These are phyloP conservation scores for Anacardium occidentale DNA, from an alignment of 345 rosid species.

Conservation along the genomic window DNA sequence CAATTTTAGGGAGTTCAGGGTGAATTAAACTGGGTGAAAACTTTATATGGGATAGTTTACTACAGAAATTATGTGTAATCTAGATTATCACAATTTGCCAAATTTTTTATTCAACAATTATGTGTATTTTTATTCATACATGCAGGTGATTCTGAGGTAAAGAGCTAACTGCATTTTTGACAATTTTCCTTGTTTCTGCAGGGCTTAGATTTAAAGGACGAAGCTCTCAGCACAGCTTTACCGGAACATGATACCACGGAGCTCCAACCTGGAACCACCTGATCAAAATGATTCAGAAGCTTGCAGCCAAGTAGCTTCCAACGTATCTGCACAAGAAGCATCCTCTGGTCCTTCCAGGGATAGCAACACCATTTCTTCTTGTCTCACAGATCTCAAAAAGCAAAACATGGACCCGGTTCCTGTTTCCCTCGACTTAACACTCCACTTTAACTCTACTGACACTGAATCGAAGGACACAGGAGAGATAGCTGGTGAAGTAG, in stretches of 20 bases:
- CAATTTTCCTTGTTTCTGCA: not conserved
- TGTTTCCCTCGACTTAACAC: conserved; percentile 71
- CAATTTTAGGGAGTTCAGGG: too few relatives aligned
- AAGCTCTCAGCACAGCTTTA: not conserved
- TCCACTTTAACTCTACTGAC: conserved; percentile 39
- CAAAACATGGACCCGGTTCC: conserved; percentile 29
- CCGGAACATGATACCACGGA: conserved; percentile 24
- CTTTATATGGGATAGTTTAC: not conserved
- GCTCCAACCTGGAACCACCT: conserved; percentile 29
- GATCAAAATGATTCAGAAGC: conserved; percentile 39
- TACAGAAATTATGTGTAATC: not conserved
- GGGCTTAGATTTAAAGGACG: not conserved
- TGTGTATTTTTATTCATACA: too few relatives aligned
- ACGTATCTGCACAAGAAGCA: conserved; percentile 29
- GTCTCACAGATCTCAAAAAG: conserved; percentile 19
- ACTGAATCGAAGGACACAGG: conserved; percentile 30
- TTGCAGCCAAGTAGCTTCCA: conserved; percentile 38
- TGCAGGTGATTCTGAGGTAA: conserved; percentile 1
- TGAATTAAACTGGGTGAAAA: not conserved
- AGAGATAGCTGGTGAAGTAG: conserved; percentile 28
- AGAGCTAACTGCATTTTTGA: not conserved
- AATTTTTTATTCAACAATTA: too few relatives aligned
- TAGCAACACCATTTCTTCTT: conserved; percentile 32
- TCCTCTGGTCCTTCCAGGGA: conserved; percentile 39
- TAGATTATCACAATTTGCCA: not conserved